Conservation (phyloP, 495 filamentous ascomycete species). For the Aspergillus conjunctus region DNA sequence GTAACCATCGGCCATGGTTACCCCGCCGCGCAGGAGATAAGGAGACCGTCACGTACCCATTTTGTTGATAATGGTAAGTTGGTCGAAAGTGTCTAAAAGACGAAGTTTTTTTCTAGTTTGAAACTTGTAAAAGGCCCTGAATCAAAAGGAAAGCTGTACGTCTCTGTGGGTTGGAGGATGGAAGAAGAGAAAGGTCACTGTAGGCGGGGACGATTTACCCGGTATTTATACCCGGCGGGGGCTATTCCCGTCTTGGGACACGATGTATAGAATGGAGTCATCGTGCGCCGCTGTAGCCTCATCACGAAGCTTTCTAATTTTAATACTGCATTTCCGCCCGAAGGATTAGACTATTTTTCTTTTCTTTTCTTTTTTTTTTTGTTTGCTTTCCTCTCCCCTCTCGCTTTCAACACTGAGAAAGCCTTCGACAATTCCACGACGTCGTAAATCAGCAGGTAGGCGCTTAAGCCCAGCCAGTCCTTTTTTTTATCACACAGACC, state of each 20-base stretch:
- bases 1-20: conserved; percentile 28
- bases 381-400: too few relatives aligned
- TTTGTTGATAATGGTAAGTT: conserved; percentile 1
- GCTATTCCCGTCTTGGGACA: background rate
- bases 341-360: too few relatives aligned
- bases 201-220: conserved; percentile 14
- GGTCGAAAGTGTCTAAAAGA: background rate
- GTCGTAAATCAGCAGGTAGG: too few relatives aligned
- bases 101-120: too few relatives aligned
- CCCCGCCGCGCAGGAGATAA: conserved; percentile 26
- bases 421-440: too few relatives aligned
- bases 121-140: background rate
- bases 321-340: too few relatives aligned
- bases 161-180: conserved; percentile 7
- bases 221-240: conserved; percentile 23
- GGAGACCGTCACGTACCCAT: conserved; percentile 8
- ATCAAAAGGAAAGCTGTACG: background rate
- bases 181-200: background rate
- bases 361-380: too few relatives aligned
- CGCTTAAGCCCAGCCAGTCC: too few relatives aligned
- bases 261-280: background rate
- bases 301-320: too few relatives aligned
- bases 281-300: too few relatives aligned
- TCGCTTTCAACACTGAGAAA: too few relatives aligned
- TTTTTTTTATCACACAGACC: too few relatives aligned